Evolutionary conservation across 306 rosid species (phyloP).

Genomic region (Mimosa pudica): DNA sequence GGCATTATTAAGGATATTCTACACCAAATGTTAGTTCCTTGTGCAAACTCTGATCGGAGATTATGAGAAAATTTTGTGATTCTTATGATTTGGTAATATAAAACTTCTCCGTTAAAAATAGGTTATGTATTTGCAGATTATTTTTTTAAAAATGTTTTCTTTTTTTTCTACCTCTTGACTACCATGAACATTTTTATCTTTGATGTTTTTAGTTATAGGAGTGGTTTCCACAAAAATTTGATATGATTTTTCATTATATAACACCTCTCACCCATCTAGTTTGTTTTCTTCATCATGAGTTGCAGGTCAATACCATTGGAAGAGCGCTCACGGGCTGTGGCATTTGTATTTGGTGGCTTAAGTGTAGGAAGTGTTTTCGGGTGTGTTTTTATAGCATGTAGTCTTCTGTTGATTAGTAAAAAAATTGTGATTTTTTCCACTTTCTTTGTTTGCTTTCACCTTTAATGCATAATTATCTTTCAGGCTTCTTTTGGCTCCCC

Average conservation of each 20-base stretch:
- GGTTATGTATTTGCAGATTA: constrained; percentile 24
- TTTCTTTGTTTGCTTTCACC: constrained; percentile 30
- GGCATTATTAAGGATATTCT: constrained; percentile 2
- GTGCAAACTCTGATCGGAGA: constrained; percentile 15
- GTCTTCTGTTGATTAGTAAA: constrained; percentile 1
- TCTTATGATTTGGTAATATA: constrained; percentile 27
- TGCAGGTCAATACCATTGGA: constrained; percentile 91
- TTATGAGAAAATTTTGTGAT: constrained; percentile 24
- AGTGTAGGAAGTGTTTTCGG: constrained; percentile 98
- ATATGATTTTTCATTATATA: not conserved
- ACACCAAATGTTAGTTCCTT: constrained; percentile 3
- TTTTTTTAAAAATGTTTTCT: not conserved
- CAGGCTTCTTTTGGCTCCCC: constrained; percentile 97
- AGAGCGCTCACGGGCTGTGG: constrained; percentile 98
- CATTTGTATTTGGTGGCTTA: constrained; percentile 95
- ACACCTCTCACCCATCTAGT: constrained; percentile 33
- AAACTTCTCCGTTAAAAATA: constrained; percentile 17
- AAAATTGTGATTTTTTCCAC: constrained; percentile 1
- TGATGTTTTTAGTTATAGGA: constrained; percentile 1
- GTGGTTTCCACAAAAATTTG: constrained; percentile 13
- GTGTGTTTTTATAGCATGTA: constrained; percentile 48
- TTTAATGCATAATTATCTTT: constrained; percentile 35
- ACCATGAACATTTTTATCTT: constrained; percentile 1
- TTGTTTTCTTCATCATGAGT: constrained; percentile 22
- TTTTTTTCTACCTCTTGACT: constrained; percentile 4